Base-by-base conservation (phyloP, 1,284 basidiomycete genomes). In the Pseudozyma sp. region DNA sequence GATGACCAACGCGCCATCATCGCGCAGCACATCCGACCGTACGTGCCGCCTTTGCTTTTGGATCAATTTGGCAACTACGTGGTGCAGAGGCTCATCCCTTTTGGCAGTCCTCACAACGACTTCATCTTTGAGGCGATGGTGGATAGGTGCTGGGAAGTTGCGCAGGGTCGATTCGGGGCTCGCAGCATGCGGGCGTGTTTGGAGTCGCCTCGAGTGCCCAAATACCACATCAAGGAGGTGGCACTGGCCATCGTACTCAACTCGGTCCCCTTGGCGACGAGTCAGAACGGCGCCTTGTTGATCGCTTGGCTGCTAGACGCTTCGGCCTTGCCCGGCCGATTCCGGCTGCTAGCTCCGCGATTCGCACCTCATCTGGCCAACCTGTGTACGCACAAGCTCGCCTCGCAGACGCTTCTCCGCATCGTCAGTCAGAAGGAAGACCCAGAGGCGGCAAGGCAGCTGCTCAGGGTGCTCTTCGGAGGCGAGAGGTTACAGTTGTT, bases 41-140 rank as follows among this genome's bases (percentile, higher is more conserved):
- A 95, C 84, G 90, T 93, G 7, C 97, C 97, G 49, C 94, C 97
- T 13, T 88, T 99, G 33, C 89, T 99, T 58, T 88, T 98, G 49
- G 96, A 98, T 84, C 92, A 95, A 82, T 95, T 97, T 75, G 97
- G 97, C 61, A 99, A 99, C 86, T 99, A 99, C 83, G 96, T 99
- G 66, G 93, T 97, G 47, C 94, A 96, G 61, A 94, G 94, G 81
- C 95, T 94, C 81, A 87, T 99, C 52, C 91, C 93, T 24, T 99
- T 98, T 78, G 92, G 93, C 48, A 86, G 90, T 33, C 95, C 96
- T 16, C 89, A 89, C 39, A 94, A 92, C 63, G 94, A 97, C 78
- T 98, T 98, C 85, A 92, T 99, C 67, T 98, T 98, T 84, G 96
- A 99, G 84, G 94, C 94, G 37, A 98, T 99, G 88, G 91, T 94